A percentile compares a stretch with the other conserved stretches of the same genome.
Conservation (phyloP, 228 moss, liverwort and hornwort species). For the Sphagnum magellanicum region DNA sequence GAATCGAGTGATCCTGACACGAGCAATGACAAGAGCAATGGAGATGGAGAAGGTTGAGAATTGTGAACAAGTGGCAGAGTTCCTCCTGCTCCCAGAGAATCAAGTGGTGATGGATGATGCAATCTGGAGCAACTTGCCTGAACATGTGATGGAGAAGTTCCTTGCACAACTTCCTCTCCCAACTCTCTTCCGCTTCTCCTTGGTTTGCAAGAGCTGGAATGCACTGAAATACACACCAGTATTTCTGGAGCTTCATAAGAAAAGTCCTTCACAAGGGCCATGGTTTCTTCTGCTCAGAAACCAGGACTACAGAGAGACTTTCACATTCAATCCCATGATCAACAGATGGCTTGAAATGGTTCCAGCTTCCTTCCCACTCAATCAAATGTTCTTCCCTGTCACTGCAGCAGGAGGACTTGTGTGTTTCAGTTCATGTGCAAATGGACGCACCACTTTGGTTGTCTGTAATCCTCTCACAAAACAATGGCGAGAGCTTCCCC, state of each 20-base stretch:
- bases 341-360: constrained; percentile 40
- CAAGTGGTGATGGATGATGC: constrained; percentile 2
- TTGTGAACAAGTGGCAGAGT: constrained; percentile 4
- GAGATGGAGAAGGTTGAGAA: constrained; percentile 6
- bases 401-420: constrained; percentile 42
- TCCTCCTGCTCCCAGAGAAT: constrained; percentile 1
- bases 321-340: constrained; percentile 31
- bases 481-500: constrained; percentile 42
- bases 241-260: constrained; percentile 27
- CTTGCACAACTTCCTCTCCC: constrained; percentile 7
- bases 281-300: constrained; percentile 52
- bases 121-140: constrained; percentile 13
- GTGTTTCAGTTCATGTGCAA: constrained; percentile 57
- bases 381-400: constrained; percentile 50
- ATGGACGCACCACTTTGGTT: constrained; percentile 42
- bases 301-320: constrained; percentile 46
- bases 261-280: constrained; percentile 13
- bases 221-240: constrained; percentile 22
- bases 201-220: constrained; percentile 25
- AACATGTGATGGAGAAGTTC: constrained; percentile 10
- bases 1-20: neutral
- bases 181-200: constrained; percentile 8
- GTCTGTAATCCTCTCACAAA: constrained; percentile 45
- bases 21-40: constrained; percentile 5
- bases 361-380: constrained; percentile 24